phyloP scores from a whole-genome alignment of 768 basidiomycete species.

The Amanita rubescens region DNA sequence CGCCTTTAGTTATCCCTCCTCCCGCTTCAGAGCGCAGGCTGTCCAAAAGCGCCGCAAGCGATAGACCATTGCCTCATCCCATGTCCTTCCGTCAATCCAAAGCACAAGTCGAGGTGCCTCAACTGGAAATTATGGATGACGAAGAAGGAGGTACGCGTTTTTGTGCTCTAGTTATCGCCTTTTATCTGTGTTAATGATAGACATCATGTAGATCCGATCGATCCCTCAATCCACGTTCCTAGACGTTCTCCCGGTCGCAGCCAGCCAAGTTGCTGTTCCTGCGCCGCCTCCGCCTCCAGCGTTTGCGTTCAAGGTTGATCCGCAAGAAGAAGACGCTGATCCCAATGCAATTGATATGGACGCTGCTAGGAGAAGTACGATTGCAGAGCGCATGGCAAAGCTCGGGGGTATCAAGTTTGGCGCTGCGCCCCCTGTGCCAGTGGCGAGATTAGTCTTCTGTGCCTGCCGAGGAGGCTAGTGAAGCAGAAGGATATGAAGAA shows the following conservation, averaged over 20 bases:
- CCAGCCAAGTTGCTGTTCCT: neutral
- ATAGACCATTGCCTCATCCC: slow-evolving; percentile 10
- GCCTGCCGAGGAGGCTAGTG: slow-evolving; percentile 4
- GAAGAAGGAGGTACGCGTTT: slow-evolving; percentile 50
- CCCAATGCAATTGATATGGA: slow-evolving; percentile 34
- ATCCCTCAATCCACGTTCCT: slow-evolving; percentile 54
- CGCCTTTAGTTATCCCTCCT: slow-evolving; percentile 17
- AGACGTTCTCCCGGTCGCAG: slow-evolving; percentile 20
- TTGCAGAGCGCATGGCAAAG: slow-evolving; percentile 94
- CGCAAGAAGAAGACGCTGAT: slow-evolving; percentile 9
- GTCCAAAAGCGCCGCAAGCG: neutral
- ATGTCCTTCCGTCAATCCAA: slow-evolving; percentile 15
- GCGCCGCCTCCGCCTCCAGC: neutral
- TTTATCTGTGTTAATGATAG: slow-evolving; percentile 2
- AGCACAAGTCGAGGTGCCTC: slow-evolving; percentile 19
- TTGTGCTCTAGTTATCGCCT: neutral
- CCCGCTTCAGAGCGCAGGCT: slow-evolving; percentile 5
- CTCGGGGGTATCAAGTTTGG: slow-evolving; percentile 84
- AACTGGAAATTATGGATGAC: slow-evolving; percentile 47
- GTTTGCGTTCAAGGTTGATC: slow-evolving; percentile 8
- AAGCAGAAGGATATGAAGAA: slow-evolving; percentile 14
- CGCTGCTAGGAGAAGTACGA: slow-evolving; percentile 53
- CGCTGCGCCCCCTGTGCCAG: slow-evolving; percentile 44
- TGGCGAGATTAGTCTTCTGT: slow-evolving; percentile 27
- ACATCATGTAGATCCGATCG: slow-evolving; percentile 50